Percentiles rank a stretch among this genome's conserved stretches.
phyloP scores from a whole-genome alignment of 2,329 filamentous ascomycete genomes.

The Alternaria postmessia region DNA sequence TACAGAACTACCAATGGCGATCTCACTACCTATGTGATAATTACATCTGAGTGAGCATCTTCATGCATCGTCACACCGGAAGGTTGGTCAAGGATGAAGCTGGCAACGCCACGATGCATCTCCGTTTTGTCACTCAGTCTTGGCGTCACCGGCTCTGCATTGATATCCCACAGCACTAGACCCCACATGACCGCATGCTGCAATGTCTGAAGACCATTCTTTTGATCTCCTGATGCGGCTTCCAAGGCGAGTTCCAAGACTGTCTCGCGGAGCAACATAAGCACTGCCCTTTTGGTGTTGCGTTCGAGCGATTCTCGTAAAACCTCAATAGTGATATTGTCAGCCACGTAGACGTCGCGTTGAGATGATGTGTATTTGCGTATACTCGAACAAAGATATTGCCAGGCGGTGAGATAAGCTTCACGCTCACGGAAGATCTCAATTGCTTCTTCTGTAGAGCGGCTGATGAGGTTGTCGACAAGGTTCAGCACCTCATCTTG shows the following conservation, averaged over 20 bases:
- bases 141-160: neutral
- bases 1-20: rapidly evolving
- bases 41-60: neutral
- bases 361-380: neutral
- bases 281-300: neutral
- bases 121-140: neutral
- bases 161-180: neutral
- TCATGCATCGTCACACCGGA: neutral
- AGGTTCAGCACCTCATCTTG: neutral
- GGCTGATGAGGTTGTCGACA: neutral
- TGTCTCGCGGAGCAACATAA: neutral
- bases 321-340: rapidly evolving
- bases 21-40: no score
- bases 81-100: neutral
- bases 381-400: neutral
- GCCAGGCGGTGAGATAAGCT: neutral
- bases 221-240: neutral
- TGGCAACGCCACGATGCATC: neutral
- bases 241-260: neutral
- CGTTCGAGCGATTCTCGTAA: neutral
- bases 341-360: neutral
- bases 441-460: neutral
- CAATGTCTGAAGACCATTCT: neutral
- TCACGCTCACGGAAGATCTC: rapidly evolving
- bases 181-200: neutral